Conservation (phyloP, 1,284 basidiomycete species). For the Ganoderma sp. region DNA sequence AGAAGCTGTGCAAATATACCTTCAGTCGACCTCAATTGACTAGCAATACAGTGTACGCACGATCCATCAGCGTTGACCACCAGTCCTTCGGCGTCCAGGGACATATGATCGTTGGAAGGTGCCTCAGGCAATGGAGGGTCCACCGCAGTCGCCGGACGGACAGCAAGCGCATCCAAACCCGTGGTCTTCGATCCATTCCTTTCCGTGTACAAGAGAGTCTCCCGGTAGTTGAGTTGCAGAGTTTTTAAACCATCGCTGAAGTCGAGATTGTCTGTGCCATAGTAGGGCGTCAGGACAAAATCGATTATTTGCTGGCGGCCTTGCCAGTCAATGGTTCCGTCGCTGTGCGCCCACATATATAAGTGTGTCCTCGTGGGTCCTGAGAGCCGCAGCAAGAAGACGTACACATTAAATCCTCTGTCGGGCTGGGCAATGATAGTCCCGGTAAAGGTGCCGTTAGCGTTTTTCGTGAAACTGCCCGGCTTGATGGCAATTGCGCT, state of each 20-base stretch:
- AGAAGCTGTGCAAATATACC: constrained; percentile 48
- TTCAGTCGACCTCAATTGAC: neutral
- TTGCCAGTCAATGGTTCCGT: constrained; percentile 64
- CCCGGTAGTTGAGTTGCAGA: constrained; percentile 56
- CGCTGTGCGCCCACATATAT: constrained; percentile 38
- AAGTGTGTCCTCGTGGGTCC: neutral
- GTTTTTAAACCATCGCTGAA: constrained; percentile 61
- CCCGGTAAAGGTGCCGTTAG: constrained; percentile 47
- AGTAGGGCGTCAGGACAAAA: constrained; percentile 66
- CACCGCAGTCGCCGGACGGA: constrained; percentile 47
- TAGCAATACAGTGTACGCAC: constrained; percentile 41
- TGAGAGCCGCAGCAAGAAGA: neutral
- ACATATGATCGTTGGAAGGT: constrained; percentile 50
- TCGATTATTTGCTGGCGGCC: constrained; percentile 61
- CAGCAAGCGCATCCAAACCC: constrained; percentile 62
- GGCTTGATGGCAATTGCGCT: constrained; percentile 45
- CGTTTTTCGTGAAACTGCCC: constrained; percentile 36
- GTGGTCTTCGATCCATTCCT: constrained; percentile 56
- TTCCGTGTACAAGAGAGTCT: constrained; percentile 64
- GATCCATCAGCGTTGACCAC: constrained; percentile 63
- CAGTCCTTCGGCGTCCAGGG: constrained; percentile 67
- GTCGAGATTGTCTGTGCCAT: constrained; percentile 50
- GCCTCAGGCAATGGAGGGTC: constrained; percentile 55
- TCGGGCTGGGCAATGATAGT: constrained; percentile 54
- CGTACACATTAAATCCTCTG: constrained; percentile 52